Evolutionary conservation across 228 moss, liverwort and hornwort genomes (phyloP), one percentile per base, ranked within the genome.

Genomic region (Sphagnum magellanicum): DNA sequence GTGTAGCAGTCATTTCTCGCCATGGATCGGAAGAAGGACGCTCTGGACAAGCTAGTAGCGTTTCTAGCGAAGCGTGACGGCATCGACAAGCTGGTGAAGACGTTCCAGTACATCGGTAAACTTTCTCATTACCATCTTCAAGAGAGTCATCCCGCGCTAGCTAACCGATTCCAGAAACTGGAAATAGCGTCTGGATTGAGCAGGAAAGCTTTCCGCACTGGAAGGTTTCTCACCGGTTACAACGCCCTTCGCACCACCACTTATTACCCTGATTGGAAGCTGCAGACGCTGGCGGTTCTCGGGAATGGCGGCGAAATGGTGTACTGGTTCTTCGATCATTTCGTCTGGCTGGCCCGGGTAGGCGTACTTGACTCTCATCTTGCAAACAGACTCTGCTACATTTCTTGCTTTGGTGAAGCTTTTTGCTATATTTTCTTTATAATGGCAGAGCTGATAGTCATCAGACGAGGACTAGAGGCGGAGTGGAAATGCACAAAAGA

Each of bases 21-120:
- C 32, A 88, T 90, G 92, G 84, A 70, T 6, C 74, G 74, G 78
- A 85, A 79, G 83, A 85, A 93, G 50, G 97, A 97, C 59, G 73
- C 70, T 4, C 55, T 90, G 3, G 97, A 97, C 17, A 83, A 88
- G 77, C 66, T 90, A 68, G 97, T 97, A 14, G 70, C 85, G 17
- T 97, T 97, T 68, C 87, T 97, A 4, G 97, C 91, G 32, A 97
- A 97, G 75, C 75, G 97, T 49, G 97, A 97, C 67, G 97, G 97
- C 46, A 88, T 93, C 10, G 97, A 97, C 73, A 97, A 97, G 68
- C 70, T 93, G 6, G 97, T 97, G 68, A 97, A 97, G 66, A 97
- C 97, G 5, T 82, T 93, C 52, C 97, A 97, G 78, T 97, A 97
- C 61, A 77, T 74, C 5, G 87, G 93, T n/a, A 97, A 93, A 66